A percentile compares a stretch with the other conserved stretches of the same genome.
Conservation (phyloP, 2,329 filamentous ascomycete genomes). For the Cordyceps tenuipes region DNA sequence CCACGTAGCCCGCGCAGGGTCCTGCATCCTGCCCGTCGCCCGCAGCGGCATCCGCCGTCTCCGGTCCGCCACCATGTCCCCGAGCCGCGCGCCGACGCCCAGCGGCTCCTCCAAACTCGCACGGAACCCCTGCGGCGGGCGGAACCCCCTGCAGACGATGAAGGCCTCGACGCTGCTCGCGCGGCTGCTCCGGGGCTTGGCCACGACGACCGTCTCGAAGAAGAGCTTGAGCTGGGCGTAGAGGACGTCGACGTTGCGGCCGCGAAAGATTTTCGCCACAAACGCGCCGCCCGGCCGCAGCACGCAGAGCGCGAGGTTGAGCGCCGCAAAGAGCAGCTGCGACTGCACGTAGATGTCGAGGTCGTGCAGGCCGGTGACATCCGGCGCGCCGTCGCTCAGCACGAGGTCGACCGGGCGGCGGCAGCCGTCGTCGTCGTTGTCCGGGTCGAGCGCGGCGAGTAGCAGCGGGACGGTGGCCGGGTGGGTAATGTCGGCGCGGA, state of each 20-base stretch:
- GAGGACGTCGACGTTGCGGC: conserved; percentile 88
- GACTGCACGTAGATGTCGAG: conserved; percentile 97
- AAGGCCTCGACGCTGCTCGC: conserved; percentile 96
- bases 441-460: conserved; percentile 72
- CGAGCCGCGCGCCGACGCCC: conserved; percentile 51
- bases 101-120: conserved; percentile 69
- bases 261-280: conserved; percentile 95
- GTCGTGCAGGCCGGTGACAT: conserved; percentile 94
- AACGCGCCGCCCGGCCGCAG: conserved; percentile 90
- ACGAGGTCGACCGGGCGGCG: conserved; percentile 79
- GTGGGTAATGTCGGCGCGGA: conserved; percentile 95
- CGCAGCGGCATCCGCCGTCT: conserved; percentile 32
- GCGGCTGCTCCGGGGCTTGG: conserved; percentile 89
- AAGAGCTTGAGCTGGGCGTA: conserved; percentile 91
- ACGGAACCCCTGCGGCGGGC: conserved; percentile 66
- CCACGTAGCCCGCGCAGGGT: conserved; percentile 37
- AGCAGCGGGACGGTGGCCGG: conserved; percentile 88
- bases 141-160: conserved; percentile 87
- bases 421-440: conserved; percentile 20
- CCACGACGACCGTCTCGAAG: conserved; percentile 77
- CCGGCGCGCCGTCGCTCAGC: conserved; percentile 88
- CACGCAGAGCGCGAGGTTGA: conserved; percentile 89
- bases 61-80: conserved; percentile 39
- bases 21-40: conserved; percentile 37
- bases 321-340: conserved; percentile 85